Base-by-base conservation (phyloP, 805 yeast genomes). In the Scheffersomyces lignosus region DNA sequence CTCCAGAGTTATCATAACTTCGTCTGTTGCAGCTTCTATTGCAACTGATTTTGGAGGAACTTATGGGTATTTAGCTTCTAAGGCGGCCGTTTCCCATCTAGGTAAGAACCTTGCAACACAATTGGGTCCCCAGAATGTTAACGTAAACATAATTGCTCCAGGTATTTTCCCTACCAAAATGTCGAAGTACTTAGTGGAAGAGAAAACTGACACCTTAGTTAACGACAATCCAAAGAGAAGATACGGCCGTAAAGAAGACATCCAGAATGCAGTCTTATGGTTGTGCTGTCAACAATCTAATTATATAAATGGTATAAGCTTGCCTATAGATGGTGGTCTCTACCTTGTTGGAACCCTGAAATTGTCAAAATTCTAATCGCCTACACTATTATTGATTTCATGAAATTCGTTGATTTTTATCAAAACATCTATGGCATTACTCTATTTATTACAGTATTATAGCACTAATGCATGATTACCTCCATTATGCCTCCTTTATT, bases 81-180 rank as follows among this genome's bases (percentile, higher is more conserved):
- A 83, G 58, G 86, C 89, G 3, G 90, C 86, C 27, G 80, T 84
- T 4, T 73, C 79, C 40, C 90, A 83, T 54, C 52, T 83, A 56
- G 81, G 83, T 20, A 78, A 77, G 57, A 60, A 71, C 38, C 70
- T 83, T 47, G 85, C 90, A 2, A 58, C 74, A 27, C 83, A 80
- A 52, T 68, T 84, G 49, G 89, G 86, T 2, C 83, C 81, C 4
- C 63, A 70, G 29, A 76, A 83, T 60, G 75, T 83, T 49, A 82
- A 78, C 33, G 87, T 82, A 38, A 84, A 84, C 61, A 64, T 78
- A 7, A 57, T 83, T 43, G 87, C 88, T 5, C 90, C 90, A 0
- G 91, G 90, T 0, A 83, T 81, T 55, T 80, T 83, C 73, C 86
- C 86, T 15, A 73, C 83, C 15, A 83, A 80, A 58, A 83, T 83